Conservation (phyloP, 2,329 filamentous ascomycete genomes). For the Moelleriella libera region DNA sequence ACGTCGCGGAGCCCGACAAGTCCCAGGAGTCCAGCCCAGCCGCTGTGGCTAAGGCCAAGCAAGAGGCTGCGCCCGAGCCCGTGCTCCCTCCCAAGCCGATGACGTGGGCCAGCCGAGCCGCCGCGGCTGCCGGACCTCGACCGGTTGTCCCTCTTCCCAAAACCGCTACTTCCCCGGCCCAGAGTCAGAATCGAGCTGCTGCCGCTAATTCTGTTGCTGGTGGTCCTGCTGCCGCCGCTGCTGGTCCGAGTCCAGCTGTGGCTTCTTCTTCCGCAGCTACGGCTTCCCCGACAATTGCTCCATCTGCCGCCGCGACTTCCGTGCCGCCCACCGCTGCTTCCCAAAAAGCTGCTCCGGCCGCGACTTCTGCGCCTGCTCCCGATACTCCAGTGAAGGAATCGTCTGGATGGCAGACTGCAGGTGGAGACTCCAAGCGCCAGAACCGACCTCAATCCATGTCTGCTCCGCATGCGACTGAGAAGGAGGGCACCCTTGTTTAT, state of each 20-base stretch:
- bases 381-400: slow-evolving; percentile 34
- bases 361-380: slow-evolving; percentile 19
- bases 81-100: slow-evolving; percentile 42
- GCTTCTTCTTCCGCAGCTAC: slow-evolving; percentile 24
- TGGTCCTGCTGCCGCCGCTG: no score
- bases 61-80: slow-evolving; percentile 33
- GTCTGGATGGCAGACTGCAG: slow-evolving; percentile 70
- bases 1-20: slow-evolving; percentile 44
- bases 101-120: slow-evolving; percentile 60
- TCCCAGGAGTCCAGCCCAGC: slow-evolving; percentile 48
- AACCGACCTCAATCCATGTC: slow-evolving; percentile 56
- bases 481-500: slow-evolving; percentile 70
- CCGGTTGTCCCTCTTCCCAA: slow-evolving; percentile 42
- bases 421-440: slow-evolving; percentile 72
- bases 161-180: slow-evolving; percentile 37
- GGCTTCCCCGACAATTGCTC: slow-evolving; percentile 20
- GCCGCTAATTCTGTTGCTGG: not conserved
- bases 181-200: slow-evolving; percentile 34
- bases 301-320: slow-evolving; percentile 20
- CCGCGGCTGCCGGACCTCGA: slow-evolving; percentile 42
- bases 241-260: slow-evolving; percentile 22
- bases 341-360: slow-evolving; percentile 17
- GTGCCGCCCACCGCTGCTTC: slow-evolving; percentile 15
- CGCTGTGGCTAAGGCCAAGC: slow-evolving; percentile 30
- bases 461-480: slow-evolving; percentile 40